These are phyloP conservation scores for Colletotrichum zoysiae DNA, from an alignment of 2,329 filamentous ascomycete genomes.

Conservation along the genomic window DNA sequence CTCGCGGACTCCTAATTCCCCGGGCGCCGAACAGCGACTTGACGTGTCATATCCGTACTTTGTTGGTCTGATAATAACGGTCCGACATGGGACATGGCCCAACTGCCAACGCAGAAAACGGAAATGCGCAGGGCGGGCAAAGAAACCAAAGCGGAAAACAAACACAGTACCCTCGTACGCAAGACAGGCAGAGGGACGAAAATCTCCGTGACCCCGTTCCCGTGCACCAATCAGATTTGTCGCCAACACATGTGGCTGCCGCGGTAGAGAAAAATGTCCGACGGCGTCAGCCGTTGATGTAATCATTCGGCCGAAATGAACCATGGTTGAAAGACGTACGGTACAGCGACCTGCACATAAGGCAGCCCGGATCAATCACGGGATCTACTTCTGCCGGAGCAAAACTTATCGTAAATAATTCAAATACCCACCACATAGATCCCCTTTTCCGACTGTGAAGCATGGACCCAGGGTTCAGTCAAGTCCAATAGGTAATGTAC, in stretches of 20 bases:
- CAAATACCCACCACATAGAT: neutral
- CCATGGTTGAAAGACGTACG: neutral
- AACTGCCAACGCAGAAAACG: slow-evolving; percentile 1
- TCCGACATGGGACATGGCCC: too few species aligned
- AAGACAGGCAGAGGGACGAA: neutral
- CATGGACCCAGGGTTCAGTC: slow-evolving; percentile 16
- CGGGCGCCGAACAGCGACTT: slow-evolving; percentile 4
- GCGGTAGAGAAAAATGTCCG: slow-evolving; percentile 25
- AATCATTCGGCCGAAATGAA: slow-evolving; percentile 22
- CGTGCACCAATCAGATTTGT: slow-evolving; percentile 12
- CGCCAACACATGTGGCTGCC: slow-evolving; percentile 28
- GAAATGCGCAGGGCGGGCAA: neutral
- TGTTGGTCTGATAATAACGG: too few species aligned
- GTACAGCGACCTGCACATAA: neutral
- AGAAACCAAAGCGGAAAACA: neutral
- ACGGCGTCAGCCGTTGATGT: slow-evolving; percentile 10
- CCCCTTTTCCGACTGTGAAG: neutral
- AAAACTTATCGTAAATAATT: too few species aligned
- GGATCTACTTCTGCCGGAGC: neutral
- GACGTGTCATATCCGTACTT: neutral
- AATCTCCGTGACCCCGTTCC: slow-evolving; percentile 2
- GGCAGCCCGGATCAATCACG: neutral
- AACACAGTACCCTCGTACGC: too few species aligned
- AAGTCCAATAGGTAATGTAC: slow-evolving; percentile 18
- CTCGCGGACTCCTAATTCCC: neutral